These are phyloP conservation scores for Mrakia blollopis DNA, from an alignment of 768 basidiomycete species.

Conservation along the genomic window DNA sequence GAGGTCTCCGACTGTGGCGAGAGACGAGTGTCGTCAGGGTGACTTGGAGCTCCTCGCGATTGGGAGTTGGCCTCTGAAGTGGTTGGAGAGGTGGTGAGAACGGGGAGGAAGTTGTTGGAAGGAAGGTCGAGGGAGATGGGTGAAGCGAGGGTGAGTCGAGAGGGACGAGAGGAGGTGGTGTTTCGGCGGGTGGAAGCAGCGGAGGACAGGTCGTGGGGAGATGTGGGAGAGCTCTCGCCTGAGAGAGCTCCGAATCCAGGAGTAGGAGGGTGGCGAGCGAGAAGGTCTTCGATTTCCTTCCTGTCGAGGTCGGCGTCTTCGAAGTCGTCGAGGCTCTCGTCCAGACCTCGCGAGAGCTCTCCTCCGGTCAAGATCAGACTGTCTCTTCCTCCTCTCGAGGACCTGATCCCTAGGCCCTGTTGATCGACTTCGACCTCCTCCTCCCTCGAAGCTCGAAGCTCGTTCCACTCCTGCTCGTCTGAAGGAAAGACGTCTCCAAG, in stretches of 20 bases:
- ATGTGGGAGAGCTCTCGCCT: not conserved
- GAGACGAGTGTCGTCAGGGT: not conserved
- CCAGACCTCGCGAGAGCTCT: conserved; percentile 16
- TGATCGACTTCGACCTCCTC: not conserved
- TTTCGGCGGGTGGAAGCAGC: not conserved
- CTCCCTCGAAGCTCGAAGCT: conserved; percentile 10
- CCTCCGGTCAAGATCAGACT: not conserved
- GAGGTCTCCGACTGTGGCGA: conserved; percentile 17
- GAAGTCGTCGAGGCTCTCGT: not conserved
- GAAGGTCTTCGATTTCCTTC: conserved; percentile 11
- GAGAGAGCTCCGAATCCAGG: not conserved
- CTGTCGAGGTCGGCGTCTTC: not conserved
- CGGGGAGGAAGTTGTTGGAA: not conserved
- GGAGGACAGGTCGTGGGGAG: not conserved
- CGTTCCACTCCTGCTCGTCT: conserved; percentile 15
- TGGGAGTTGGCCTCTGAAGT: not conserved
- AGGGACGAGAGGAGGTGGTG: not conserved
- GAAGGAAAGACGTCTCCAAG: conserved; percentile 17
- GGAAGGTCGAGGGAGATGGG: not conserved
- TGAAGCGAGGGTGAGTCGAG: not conserved
- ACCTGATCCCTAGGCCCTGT: not conserved
- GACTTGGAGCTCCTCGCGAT: not conserved
- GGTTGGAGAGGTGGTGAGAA: conserved; percentile 7
- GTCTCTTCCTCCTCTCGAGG: not conserved
- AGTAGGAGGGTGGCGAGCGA: not conserved